phyloP scores from a whole-genome alignment of 495 filamentous ascomycete species.

The Aspergillus panamensis region DNA sequence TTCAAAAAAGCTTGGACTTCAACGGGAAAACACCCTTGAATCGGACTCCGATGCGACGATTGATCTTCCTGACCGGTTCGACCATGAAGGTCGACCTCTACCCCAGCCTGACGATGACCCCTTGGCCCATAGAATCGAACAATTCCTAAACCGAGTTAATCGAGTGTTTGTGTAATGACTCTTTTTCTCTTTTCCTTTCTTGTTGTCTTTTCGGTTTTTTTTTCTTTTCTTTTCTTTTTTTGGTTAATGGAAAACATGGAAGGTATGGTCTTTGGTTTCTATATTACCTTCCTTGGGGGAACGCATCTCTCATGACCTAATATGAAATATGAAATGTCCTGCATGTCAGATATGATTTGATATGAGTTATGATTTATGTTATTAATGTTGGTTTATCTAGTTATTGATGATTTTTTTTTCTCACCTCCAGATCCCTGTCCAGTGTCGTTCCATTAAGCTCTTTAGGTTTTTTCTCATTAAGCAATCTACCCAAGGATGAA shows the following conservation, averaged over 20 bases:
- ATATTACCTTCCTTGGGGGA: background rate
- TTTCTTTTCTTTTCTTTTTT: background rate
- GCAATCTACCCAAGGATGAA: too few species aligned
- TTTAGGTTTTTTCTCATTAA: too few species aligned
- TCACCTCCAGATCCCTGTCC: too few species aligned
- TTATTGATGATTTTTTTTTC: too few species aligned
- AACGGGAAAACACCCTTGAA: slow-evolving; percentile 21
- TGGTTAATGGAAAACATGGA: background rate
- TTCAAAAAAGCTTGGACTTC: background rate
- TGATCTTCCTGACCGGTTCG: slow-evolving; percentile 64
- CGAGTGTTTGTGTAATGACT: slow-evolving; percentile 25
- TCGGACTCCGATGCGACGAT: slow-evolving; percentile 47
- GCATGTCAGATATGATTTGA: too few species aligned
- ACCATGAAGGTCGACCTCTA: slow-evolving; percentile 53
- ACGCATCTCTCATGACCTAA: background rate
- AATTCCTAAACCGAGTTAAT: slow-evolving; percentile 35
- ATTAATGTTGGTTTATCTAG: too few species aligned
- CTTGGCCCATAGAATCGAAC: slow-evolving; percentile 35
- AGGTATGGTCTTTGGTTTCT: background rate
- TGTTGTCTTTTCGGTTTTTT: slow-evolving; percentile 2
- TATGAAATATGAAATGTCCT: too few species aligned
- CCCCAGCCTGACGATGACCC: slow-evolving; percentile 34
- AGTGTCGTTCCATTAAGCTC: too few species aligned
- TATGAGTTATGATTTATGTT: too few species aligned
- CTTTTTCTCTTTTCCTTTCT: slow-evolving; percentile 6